phyloP scores from a whole-genome alignment of 768 basidiomycete species.

The Tubosaeta sp. region DNA sequence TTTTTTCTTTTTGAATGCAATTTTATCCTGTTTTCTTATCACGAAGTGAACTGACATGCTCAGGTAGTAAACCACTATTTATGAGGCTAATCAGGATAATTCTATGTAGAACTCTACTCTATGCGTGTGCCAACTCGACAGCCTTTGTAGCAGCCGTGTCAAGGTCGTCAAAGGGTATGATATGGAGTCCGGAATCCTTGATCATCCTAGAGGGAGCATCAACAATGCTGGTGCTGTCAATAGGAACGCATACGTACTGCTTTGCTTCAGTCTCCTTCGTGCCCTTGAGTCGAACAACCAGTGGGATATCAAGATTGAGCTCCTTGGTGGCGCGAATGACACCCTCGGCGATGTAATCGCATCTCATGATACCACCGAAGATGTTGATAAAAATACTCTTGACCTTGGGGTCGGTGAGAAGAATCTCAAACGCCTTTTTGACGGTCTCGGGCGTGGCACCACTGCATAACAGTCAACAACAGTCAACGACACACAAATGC shows the following conservation, averaged over 20 bases:
- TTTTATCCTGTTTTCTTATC: slow-evolving; percentile 15
- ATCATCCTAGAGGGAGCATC: slow-evolving; percentile 69
- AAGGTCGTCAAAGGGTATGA: slow-evolving; percentile 87
- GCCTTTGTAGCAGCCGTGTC: slow-evolving; percentile 88
- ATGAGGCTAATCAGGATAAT: slow-evolving; percentile 14
- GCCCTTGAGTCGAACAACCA: slow-evolving; percentile 94
- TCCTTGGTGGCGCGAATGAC: slow-evolving; percentile 98
- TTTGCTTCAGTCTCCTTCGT: slow-evolving; percentile 97
- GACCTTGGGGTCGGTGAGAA: slow-evolving; percentile 85
- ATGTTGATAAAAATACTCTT: slow-evolving; percentile 99
- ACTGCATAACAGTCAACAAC: slow-evolving; percentile 35
- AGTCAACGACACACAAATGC: slow-evolving; percentile 12
- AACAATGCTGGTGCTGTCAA: background rate
- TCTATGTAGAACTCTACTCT: slow-evolving; percentile 28
- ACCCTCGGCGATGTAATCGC: slow-evolving; percentile 97
- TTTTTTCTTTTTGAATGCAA: slow-evolving; percentile 25
- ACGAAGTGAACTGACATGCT: slow-evolving; percentile 1
- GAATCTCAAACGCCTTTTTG: slow-evolving; percentile 98
- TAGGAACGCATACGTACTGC: slow-evolving; percentile 51
- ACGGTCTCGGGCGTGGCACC: slow-evolving; percentile 99
- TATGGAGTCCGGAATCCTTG: slow-evolving; percentile 85
- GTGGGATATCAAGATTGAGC: slow-evolving; percentile 74
- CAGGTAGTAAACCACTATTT: slow-evolving; percentile 2
- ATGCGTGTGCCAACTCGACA: slow-evolving; percentile 58
- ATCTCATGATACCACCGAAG: slow-evolving; percentile 98